These are phyloP conservation scores for Salix dunnii DNA, from an alignment of 345 rosid genomes.

Conservation along the genomic window DNA sequence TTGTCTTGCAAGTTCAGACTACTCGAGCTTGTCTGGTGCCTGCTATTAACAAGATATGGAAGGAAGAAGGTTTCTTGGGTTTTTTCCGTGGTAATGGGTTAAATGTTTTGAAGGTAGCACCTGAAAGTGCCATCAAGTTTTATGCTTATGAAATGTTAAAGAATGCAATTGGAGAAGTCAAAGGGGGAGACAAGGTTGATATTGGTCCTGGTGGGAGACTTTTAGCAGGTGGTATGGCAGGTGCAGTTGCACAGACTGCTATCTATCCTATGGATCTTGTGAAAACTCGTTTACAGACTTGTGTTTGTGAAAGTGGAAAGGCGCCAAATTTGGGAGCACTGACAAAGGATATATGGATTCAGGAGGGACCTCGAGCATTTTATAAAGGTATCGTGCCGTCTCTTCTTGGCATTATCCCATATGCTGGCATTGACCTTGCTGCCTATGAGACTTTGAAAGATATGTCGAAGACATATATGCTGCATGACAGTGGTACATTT, in stretches of 20 bases:
- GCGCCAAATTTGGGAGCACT: conserved; percentile 55
- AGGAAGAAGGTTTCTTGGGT: conserved; percentile 52
- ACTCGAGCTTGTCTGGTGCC: conserved; percentile 53
- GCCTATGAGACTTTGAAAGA: conserved; percentile 85
- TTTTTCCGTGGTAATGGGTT: conserved; percentile 83
- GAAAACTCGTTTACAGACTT: conserved; percentile 86
- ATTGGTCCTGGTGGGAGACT: conserved; percentile 65
- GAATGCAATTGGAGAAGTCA: conserved; percentile 43
- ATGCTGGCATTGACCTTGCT: conserved; percentile 94
- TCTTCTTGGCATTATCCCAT: conserved; percentile 84
- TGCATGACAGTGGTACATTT: conserved; percentile 55
- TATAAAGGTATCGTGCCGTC: conserved; percentile 85
- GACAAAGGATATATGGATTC: conserved; percentile 68
- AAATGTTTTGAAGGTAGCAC: conserved; percentile 84
- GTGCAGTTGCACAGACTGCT: conserved; percentile 86
- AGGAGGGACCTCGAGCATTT: conserved; percentile 84
- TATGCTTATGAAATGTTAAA: conserved; percentile 74
- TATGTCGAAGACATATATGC: conserved; percentile 68
- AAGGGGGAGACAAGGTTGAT: conserved; percentile 50
- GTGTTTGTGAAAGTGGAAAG: conserved; percentile 55
- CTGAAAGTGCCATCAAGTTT: conserved; percentile 88
- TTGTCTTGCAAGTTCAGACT: conserved; percentile 76
- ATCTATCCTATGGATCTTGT: conserved; percentile 91
- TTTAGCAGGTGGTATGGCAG: conserved; percentile 83
- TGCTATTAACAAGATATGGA: conserved; percentile 64